Base-by-base conservation (phyloP, 2,329 filamentous ascomycete genomes). In the Fusarium proliferatum region DNA sequence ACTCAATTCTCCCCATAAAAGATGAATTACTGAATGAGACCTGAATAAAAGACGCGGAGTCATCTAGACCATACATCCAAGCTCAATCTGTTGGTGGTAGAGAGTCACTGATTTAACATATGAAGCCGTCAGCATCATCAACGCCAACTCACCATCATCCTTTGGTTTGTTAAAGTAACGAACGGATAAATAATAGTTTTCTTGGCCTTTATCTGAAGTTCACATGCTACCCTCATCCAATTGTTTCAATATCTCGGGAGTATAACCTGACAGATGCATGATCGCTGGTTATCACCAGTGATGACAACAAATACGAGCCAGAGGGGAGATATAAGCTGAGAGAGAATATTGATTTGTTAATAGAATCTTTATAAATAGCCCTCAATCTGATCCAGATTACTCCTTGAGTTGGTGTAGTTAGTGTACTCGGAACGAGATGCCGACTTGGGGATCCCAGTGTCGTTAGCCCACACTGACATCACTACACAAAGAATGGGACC, bases 281-380 rank as follows among this genome's bases (percentile, higher is more conserved):
- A 36, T 36, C 17, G 5, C n/a, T 21, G 17, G 6, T 11, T 36
- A 11, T 21, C 17, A 9, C 2, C 9, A 26, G 12, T 21, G 6
- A 19, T 21, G 15, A 15, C 16, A 4, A 26, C 33, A 36, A n/a
- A 52, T 52, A 16, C 17, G 12, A 16, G 3, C 19, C 9, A 21
- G 1, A 34, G 17, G 0, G 23, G 17, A 15, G 5, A 17, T 6
- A 13, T 21, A 17, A 21, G 17, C 4, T 28, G 10, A n/a, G 13
- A 8, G 11, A 12, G 2, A 17, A 11, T 1, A 13, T 7, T 15
- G 2, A 16, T 10, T 13, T n/a, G 2, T 16, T 1, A n/a, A 55
- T n/a, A n/a, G 10, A 30, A 12, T 15, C 8, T 28, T 8, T 15
- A 8, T 7, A 21, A 19, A n/a, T 41, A 17, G 3, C 9, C 19